phyloP scores from a whole-genome alignment of 441 rosid genomes.

The Populus hybrid region DNA sequence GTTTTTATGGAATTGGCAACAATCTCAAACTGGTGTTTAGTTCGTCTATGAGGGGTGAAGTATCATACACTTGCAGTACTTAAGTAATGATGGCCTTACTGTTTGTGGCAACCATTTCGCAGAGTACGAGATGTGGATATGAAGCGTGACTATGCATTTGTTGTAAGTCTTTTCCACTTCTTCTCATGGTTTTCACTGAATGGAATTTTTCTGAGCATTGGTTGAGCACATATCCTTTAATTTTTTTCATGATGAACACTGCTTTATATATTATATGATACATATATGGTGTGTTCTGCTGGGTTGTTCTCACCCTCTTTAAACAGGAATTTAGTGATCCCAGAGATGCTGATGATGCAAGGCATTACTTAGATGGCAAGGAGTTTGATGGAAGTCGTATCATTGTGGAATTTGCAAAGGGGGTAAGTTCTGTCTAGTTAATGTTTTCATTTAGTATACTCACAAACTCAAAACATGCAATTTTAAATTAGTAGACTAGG shows the following conservation, averaged over 20 bases:
- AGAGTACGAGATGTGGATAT: conserved; percentile 89
- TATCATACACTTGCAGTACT: conserved; percentile 57
- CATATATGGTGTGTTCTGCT: conserved; percentile 9
- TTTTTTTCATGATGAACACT: background rate
- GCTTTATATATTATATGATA: background rate
- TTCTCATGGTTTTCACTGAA: background rate
- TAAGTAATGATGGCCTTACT: conserved; percentile 83
- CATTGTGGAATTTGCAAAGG: conserved; percentile 69
- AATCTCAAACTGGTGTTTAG: conserved; percentile 79
- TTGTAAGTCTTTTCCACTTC: conserved; percentile 48
- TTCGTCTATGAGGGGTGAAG: conserved; percentile 73
- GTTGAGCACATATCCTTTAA: background rate
- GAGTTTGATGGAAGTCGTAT: conserved; percentile 79
- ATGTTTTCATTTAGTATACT: background rate
- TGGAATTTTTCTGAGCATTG: background rate
- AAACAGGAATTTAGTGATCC: conserved; percentile 77
- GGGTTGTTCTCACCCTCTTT: conserved; percentile 24
- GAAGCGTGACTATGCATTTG: conserved; percentile 90
- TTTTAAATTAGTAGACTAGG: background rate
- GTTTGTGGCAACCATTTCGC: conserved; percentile 84
- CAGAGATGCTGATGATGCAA: conserved; percentile 82
- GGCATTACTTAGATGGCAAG: conserved; percentile 59
- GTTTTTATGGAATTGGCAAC: conserved; percentile 70
- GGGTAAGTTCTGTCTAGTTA: conserved; percentile 36
- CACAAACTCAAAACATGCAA: background rate